phyloP scores from a whole-genome alignment of 192 early-diverging fungal genomes.

The Coemansia sp. region DNA sequence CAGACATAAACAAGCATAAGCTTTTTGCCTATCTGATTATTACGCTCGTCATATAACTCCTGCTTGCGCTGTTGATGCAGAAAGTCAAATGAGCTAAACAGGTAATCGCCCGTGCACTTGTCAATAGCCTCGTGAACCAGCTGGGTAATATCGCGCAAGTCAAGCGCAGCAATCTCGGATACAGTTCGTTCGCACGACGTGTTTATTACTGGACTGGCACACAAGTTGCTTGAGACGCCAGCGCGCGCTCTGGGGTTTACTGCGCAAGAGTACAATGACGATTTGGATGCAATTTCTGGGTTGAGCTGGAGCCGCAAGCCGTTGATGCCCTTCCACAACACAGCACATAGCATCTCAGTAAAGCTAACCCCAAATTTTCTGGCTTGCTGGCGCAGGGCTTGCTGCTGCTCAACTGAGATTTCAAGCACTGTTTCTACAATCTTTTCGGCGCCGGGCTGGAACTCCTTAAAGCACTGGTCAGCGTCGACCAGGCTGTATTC shows the following conservation, averaged over 20 bases:
- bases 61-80: slow-evolving; percentile 18
- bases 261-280: slow-evolving; percentile 43
- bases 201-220: slow-evolving; percentile 43
- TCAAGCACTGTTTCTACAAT: slow-evolving; percentile 25
- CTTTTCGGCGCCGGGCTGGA: slow-evolving; percentile 16
- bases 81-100: slow-evolving; percentile 38
- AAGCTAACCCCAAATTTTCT: slow-evolving; percentile 27
- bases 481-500: slow-evolving; percentile 38
- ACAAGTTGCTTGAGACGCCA: slow-evolving; percentile 23
- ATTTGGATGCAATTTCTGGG: slow-evolving; percentile 12
- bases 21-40: slow-evolving; percentile 8
- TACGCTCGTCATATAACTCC: slow-evolving; percentile 23
- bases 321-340: slow-evolving; percentile 44
- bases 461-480: slow-evolving; percentile 18
- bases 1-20: slow-evolving; percentile 38
- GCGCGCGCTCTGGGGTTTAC: slow-evolving; percentile 35
- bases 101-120: slow-evolving; percentile 20
- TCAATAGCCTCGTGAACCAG: slow-evolving; percentile 23
- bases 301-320: slow-evolving; percentile 14
- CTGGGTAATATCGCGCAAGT: slow-evolving; percentile 19
- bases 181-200: slow-evolving; percentile 17
- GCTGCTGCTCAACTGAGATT: slow-evolving; percentile 33
- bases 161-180: slow-evolving; percentile 19
- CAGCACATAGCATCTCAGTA: slow-evolving; percentile 33
- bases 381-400: slow-evolving; percentile 29